These are phyloP conservation scores for Carallia brachiata DNA, from an alignment of 345 rosid genomes.

Conservation along the genomic window DNA sequence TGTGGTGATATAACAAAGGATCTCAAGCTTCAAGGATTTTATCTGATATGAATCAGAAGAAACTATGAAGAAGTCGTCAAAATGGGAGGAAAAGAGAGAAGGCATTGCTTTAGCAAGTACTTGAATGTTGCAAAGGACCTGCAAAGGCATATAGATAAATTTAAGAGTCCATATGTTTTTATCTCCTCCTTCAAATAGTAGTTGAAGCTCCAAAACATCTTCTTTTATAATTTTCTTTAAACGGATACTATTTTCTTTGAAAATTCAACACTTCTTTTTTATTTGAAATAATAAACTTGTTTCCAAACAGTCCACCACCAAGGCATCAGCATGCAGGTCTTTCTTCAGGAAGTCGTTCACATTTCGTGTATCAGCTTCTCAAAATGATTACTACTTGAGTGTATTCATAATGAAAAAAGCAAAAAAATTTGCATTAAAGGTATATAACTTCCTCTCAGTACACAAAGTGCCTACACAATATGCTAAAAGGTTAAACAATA, in stretches of 20 bases:
- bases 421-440: not conserved
- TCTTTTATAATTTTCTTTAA: too few species aligned
- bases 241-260: not conserved
- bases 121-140: constrained; percentile 89
- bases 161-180: not conserved
- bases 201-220: too few species aligned
- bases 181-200: too few species aligned
- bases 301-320: not conserved
- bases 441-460: not conserved
- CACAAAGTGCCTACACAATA: too few species aligned
- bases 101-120: constrained; percentile 84
- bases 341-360: constrained; percentile 2
- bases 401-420: not conserved
- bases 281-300: not conserved
- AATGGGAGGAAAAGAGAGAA: constrained; percentile 70
- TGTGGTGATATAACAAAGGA: constrained; percentile 74
- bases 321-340: constrained; percentile 2
- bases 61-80: constrained; percentile 68
- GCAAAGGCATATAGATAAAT: constrained; percentile 19
- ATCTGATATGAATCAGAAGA: constrained; percentile 80
- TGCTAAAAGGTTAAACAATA: too few species aligned
- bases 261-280: not conserved
- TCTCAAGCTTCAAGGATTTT: constrained; percentile 86
- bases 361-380: not conserved
- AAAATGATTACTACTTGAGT: not conserved